phyloP scores from a whole-genome alignment of 441 rosid species.

The Manihot esculenta region DNA sequence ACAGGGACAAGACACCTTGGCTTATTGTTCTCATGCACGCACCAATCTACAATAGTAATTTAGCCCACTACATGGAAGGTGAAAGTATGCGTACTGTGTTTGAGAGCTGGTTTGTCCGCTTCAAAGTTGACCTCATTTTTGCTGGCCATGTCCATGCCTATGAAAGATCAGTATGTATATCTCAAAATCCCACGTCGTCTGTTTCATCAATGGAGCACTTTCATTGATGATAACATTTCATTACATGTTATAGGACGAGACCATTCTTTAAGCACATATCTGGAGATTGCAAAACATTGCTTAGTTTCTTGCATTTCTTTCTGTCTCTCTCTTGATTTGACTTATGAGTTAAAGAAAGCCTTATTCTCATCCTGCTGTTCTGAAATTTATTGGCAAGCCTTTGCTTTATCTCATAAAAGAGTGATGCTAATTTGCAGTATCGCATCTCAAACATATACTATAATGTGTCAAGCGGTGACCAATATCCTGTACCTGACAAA shows the following conservation, averaged over 20 bases:
- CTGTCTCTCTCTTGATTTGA: background rate
- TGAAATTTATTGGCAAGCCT: background rate
- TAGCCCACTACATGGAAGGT: conserved; percentile 46
- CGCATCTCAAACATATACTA: too few relatives aligned
- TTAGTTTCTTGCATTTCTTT: background rate
- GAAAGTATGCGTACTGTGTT: conserved; percentile 50
- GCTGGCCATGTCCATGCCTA: conserved; percentile 39
- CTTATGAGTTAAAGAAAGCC: background rate
- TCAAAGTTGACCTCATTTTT: conserved; percentile 35
- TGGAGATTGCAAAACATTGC: background rate
- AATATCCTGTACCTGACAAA: conserved; percentile 63
- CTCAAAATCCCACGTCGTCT: too few relatives aligned
- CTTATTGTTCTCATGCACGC: conserved; percentile 42
- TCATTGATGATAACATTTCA: background rate
- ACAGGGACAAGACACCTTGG: conserved; percentile 57
- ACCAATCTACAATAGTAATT: conserved; percentile 44
- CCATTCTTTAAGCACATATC: background rate
- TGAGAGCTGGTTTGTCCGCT: conserved; percentile 36
- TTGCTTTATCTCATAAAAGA: conserved; percentile 8
- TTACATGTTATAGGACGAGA: background rate
- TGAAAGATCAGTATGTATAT: conserved; percentile 46
- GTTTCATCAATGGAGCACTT: too few relatives aligned
- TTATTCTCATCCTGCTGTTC: background rate
- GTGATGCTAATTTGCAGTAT: conserved; percentile 45
- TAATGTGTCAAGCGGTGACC: conserved; percentile 34